A percentile compares a stretch with the other conserved stretches of the same genome.
Conservation (phyloP, 352 stramenopile species). For the Peronosclerospora sorghi region DNA sequence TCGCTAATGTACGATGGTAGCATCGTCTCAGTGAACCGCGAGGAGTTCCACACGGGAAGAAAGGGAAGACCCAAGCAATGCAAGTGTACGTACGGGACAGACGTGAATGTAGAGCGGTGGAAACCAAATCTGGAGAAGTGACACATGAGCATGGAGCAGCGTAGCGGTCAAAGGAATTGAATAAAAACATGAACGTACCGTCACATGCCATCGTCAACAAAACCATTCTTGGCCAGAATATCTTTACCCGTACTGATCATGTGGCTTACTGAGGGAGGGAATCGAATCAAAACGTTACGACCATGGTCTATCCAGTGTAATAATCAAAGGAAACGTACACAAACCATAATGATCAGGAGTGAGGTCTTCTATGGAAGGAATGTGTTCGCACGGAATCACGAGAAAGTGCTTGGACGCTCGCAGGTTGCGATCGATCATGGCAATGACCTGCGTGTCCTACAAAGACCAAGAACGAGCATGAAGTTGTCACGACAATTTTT, state of each 20-base stretch:
- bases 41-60: slow-evolving; percentile 43
- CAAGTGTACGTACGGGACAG: slow-evolving; percentile 59
- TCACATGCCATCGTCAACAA: slow-evolving; percentile 16
- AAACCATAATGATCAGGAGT: no score
- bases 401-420: slow-evolving; percentile 45
- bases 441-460: slow-evolving; percentile 47
- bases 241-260: slow-evolving; percentile 47
- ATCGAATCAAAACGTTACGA: not conserved
- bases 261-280: slow-evolving; percentile 26
- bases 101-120: slow-evolving; percentile 54
- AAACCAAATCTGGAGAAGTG: slow-evolving; percentile 43
- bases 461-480: no score
- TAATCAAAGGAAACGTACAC: slow-evolving; percentile 15
- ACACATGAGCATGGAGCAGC: not conserved
- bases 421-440: slow-evolving; percentile 46
- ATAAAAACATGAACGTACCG: no score
- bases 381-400: slow-evolving; percentile 53
- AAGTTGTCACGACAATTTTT: no score
- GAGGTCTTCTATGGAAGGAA: slow-evolving; percentile 42
- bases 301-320: not conserved
- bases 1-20: slow-evolving; percentile 40
- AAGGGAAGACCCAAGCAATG: slow-evolving; percentile 64
- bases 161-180: no score
- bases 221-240: slow-evolving; percentile 36
- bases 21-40: slow-evolving; percentile 47